phyloP scores from a whole-genome alignment of 2,329 filamentous ascomycete genomes.

The Cyphellophora attinorum region DNA sequence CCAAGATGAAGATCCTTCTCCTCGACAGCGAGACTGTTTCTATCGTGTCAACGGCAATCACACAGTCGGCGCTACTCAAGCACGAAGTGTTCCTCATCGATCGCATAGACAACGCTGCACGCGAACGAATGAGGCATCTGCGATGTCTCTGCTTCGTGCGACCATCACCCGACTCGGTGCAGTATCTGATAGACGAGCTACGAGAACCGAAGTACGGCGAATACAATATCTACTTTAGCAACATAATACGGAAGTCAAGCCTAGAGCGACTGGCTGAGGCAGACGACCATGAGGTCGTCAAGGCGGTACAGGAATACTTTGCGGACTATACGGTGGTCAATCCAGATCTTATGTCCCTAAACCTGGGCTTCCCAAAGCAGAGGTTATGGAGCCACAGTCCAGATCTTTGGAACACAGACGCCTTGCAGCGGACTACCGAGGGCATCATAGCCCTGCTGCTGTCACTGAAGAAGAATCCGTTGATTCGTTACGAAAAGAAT shows the following conservation, averaged over 20 bases:
- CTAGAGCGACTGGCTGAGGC: conserved; percentile 90
- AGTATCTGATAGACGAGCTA: conserved; percentile 88
- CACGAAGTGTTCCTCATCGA: conserved; percentile 98
- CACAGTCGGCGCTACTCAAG: conserved; percentile 86
- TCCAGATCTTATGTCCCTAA: conserved; percentile 79
- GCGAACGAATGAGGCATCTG: conserved; percentile 97
- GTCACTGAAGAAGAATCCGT: conserved; percentile 89
- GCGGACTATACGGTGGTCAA: conserved; percentile 94
- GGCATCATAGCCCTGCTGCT: conserved; percentile 76
- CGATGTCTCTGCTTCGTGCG: conserved; percentile 88
- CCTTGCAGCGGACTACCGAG: conserved; percentile 76
- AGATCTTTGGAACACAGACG: conserved; percentile 84
- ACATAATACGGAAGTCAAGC: conserved; percentile 92
- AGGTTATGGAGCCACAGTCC: conserved; percentile 72
- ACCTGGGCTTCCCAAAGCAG: conserved; percentile 61
- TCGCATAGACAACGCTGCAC: conserved; percentile 75
- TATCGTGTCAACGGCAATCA: conserved; percentile 89
- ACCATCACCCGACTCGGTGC: conserved; percentile 84
- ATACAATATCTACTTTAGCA: conserved; percentile 96
- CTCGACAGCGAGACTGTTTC: conserved; percentile 88
- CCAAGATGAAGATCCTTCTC: conserved; percentile 97
- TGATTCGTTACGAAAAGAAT: conserved; percentile 88
- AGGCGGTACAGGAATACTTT: conserved; percentile 88
- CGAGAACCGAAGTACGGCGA: conserved; percentile 95
- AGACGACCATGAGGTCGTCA: conserved; percentile 95